Percentiles rank a stretch among this genome's conserved stretches.
Conservation (phyloP, 768 basidiomycete species). For the Lactifluus volemus region DNA sequence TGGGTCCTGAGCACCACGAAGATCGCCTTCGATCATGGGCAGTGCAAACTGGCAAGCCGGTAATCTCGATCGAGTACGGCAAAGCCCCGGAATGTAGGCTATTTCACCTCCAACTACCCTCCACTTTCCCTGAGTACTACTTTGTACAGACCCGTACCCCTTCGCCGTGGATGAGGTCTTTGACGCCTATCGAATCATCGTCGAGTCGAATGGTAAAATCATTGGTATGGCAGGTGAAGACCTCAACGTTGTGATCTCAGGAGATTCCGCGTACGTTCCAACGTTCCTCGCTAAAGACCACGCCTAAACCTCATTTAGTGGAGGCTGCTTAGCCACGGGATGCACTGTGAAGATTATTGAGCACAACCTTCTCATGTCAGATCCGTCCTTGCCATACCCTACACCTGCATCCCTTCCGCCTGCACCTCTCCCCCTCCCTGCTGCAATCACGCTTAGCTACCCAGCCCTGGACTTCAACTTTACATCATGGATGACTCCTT, state of each 20-base stretch:
- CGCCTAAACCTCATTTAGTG: slow-evolving; percentile 39
- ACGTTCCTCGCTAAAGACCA: background rate
- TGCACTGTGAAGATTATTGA: slow-evolving; percentile 84
- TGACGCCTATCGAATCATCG: slow-evolving; percentile 76
- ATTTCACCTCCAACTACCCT: background rate
- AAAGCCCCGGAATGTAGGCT: slow-evolving; percentile 90
- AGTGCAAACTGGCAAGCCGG: slow-evolving; percentile 61
- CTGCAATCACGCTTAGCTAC: slow-evolving; percentile 83
- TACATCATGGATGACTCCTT: slow-evolving; percentile 91
- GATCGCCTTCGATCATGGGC: slow-evolving; percentile 89
- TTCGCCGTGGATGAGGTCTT: slow-evolving; percentile 94
- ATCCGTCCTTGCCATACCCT: slow-evolving; percentile 11
- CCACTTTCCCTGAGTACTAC: background rate
- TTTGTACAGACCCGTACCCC: slow-evolving; percentile 78
- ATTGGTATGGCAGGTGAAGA: slow-evolving; percentile 86
- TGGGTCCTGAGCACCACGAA: slow-evolving; percentile 95
- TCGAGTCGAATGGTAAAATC: slow-evolving; percentile 67
- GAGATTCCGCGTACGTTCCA: slow-evolving; percentile 90
- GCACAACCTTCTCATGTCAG: slow-evolving; percentile 30
- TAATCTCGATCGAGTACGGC: slow-evolving; percentile 87
- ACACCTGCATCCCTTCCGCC: slow-evolving; percentile 19
- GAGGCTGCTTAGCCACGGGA: slow-evolving; percentile 79
- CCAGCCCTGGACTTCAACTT: slow-evolving; percentile 96
- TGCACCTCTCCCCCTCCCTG: slow-evolving; percentile 56
- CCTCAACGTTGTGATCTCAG: slow-evolving; percentile 71